Conservation (phyloP, 345 rosid species). For the Citrus glauca region DNA sequence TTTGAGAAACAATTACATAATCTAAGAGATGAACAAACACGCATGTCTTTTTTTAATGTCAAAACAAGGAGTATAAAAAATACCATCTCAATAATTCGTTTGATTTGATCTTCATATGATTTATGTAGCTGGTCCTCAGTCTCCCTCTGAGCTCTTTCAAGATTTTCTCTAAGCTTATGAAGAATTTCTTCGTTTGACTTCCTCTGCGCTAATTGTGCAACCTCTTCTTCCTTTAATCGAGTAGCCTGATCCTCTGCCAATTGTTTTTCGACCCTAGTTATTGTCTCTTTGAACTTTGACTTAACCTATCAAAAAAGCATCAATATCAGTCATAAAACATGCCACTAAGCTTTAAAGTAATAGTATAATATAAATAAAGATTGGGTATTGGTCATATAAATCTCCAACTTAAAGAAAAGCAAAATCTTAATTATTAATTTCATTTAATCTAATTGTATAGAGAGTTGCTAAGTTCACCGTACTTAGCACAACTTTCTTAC, state of each 20-base stretch:
- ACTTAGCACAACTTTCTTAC: neutral
- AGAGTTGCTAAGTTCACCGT: neutral
- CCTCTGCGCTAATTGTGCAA: constrained; percentile 47
- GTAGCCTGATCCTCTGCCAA: constrained; percentile 81
- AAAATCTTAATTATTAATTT: neutral
- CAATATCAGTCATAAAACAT: neutral
- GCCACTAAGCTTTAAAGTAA: neutral
- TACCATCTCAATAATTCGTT: too few species aligned
- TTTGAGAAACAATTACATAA: too few species aligned
- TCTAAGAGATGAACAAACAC: too few species aligned
- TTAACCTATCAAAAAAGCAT: constrained; percentile 46
- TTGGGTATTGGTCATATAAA: neutral
- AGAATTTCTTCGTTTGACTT: constrained; percentile 72
- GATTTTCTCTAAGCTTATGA: constrained; percentile 61
- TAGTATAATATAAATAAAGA: neutral
- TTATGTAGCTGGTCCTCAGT: constrained; percentile 14
- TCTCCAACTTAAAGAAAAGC: neutral
- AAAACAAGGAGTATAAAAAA: too few species aligned
- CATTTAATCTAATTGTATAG: neutral
- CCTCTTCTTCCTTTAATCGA: constrained; percentile 60
- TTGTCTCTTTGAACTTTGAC: constrained; percentile 68
- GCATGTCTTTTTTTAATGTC: too few species aligned
- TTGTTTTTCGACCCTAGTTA: constrained; percentile 59
- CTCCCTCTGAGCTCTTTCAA: constrained; percentile 63
- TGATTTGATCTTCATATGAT: too few species aligned